Conservation (phyloP, 2,329 filamentous ascomycete genomes). For the Talaromyces sp. region DNA sequence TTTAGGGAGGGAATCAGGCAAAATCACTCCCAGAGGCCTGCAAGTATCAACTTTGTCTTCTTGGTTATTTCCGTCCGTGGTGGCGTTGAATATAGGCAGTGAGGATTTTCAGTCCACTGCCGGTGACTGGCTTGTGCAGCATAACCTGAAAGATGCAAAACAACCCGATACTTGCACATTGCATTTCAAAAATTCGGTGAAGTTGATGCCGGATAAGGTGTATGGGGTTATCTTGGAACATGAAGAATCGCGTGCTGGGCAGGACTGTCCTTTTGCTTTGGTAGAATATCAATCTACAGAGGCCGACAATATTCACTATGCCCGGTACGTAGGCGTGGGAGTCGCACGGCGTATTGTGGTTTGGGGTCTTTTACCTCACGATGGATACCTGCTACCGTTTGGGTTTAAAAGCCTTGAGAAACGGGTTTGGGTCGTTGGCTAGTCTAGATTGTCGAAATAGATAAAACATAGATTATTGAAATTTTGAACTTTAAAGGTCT, state of each 20-base stretch:
- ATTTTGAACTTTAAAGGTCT: no score
- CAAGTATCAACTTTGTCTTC: background rate
- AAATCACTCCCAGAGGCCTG: background rate
- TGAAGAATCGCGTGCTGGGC: background rate
- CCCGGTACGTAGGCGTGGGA: background rate
- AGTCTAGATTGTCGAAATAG: background rate
- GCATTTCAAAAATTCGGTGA: background rate
- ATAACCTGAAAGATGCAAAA: background rate
- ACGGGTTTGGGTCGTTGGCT: slow-evolving; percentile 3
- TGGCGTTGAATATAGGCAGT: background rate
- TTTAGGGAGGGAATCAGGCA: background rate
- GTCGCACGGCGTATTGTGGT: background rate
- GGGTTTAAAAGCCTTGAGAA: background rate
- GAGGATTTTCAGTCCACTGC: background rate
- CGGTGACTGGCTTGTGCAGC: background rate
- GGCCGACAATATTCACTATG: background rate
- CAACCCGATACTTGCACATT: background rate
- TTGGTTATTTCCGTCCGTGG: background rate
- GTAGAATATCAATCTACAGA: slow-evolving; percentile 7
- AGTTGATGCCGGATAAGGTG: background rate
- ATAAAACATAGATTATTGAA: no score
- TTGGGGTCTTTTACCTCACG: background rate
- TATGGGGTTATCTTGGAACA: background rate
- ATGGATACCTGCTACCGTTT: slow-evolving; percentile 6
- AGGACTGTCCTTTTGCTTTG: background rate